Evolutionary conservation across 2,329 filamentous ascomycete species (phyloP).

Genomic region (Aspergillus tubingensis): DNA sequence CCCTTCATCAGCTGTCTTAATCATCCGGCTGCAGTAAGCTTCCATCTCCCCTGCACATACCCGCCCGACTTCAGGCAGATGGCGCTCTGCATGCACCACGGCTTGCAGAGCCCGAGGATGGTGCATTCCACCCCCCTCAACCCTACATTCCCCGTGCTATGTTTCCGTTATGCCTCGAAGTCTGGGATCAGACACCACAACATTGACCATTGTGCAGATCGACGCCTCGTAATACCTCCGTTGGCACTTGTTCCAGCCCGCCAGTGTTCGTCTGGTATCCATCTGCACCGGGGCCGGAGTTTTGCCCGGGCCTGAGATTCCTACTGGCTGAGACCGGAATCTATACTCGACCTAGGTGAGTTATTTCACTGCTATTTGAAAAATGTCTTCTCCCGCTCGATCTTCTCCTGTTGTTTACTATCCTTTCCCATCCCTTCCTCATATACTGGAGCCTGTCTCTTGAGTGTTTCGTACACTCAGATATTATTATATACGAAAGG

Average conservation of each 20-base stretch:
- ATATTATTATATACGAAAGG: neutral
- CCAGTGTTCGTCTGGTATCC: slow-evolving; percentile 15
- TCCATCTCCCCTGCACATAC: slow-evolving; percentile 4
- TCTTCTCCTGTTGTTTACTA: neutral
- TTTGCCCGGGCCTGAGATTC: slow-evolving; percentile 19
- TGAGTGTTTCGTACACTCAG: neutral
- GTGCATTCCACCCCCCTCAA: slow-evolving; percentile 22
- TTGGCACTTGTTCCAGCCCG: slow-evolving; percentile 12
- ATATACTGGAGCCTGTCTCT: neutral
- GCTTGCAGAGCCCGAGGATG: slow-evolving; percentile 3
- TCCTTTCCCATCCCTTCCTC: neutral
- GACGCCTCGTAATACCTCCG: slow-evolving; percentile 17
- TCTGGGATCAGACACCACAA: neutral
- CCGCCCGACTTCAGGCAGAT: slow-evolving; percentile 1
- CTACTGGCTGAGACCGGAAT: slow-evolving; percentile 19
- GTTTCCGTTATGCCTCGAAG: slow-evolving; percentile 16
- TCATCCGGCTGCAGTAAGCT: slow-evolving; percentile 4
- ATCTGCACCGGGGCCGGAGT: slow-evolving; percentile 13
- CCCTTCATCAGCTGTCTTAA: slow-evolving; percentile 2
- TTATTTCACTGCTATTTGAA: slow-evolving; percentile 13
- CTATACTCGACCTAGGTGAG: slow-evolving; percentile 18
- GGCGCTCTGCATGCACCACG: slow-evolving; percentile 1
- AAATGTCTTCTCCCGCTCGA: neutral
- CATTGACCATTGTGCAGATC: slow-evolving; percentile 20
- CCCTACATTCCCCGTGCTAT: slow-evolving; percentile 22